Evolutionary conservation across 2,329 filamentous ascomycete genomes (phyloP), one percentile per base, ranked within the genome.

Genomic region (Emmonsiellopsis sp.): DNA sequence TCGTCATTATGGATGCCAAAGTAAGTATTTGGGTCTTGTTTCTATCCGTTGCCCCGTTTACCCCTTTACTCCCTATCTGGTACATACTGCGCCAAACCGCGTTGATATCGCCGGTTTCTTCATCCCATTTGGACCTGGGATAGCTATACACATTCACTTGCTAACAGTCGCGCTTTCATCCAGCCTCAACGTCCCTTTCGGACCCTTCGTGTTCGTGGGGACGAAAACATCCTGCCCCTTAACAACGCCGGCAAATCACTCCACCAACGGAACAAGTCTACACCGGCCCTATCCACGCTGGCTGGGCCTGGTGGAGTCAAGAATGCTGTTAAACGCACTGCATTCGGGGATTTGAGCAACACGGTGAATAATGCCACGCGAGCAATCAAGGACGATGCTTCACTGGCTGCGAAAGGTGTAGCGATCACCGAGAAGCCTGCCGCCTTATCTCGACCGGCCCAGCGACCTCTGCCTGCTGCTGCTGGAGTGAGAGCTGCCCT

Each of bases 241-340:
- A 70, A 68, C 43, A 55, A 51, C 45, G 65, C 75, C 56, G 79
- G 80, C 60, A 83, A 83, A 66, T 74, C 79, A 51, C 74, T 90
- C 57, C 88, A 94, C 62, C 84, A 89, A 62, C 85, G 86, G 58
- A 85, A 89, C 73, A 95, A 95, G 71, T 94, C 90, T 7, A 84
- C 78, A 36, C 83, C 69, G 69, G 85, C 71, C 71, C 79, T 78
- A 60, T 87, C 72, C 62, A 74, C 65, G 60, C 63, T 80, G 55
- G 66, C 77, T 56, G 74, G 77, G 57, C 77, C 75, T 49, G 77
- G 74, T 54, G 77, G 75, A 40, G 70, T 84, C 58, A 88, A 85
- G 69, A 77, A 78, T 52, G 77, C 81, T 54, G 77, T 84, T 53
- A 93, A 91, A 74, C 84, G 90, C 60, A 83, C 84, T 57, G 88